Base-by-base conservation (phyloP, 2,329 filamentous ascomycete genomes). In the Ophiostoma pallidulum region DNA sequence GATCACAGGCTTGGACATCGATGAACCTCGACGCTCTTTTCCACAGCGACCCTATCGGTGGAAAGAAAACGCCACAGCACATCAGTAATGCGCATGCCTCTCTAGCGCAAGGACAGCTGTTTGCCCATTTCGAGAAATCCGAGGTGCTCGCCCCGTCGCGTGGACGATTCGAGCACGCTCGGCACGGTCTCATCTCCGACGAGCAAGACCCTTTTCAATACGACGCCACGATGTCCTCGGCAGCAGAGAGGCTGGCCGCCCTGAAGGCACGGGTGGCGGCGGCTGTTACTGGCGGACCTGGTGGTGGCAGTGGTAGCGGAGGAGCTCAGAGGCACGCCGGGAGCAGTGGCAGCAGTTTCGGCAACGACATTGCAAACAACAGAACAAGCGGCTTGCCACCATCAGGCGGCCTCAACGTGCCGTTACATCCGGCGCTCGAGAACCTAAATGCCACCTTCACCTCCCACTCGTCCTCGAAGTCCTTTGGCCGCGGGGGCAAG, bases 231-330 rank as follows among this genome's bases (percentile, higher is more conserved):
- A 51, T 51, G 49, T 48, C 45, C 28, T 43, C 49, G 18, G 70
- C 77, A 53, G 73, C 82, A 60, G 73, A 87, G 64, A 73, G 78
- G 54, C 71, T 91, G 54, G 87, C 86, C 41, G 82, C 84, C 37
- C 75, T 94, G 60, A 90, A 84, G 64, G 86, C 86, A 20, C 77
- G 86, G 56, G 84, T 92, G 12, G 84, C 84, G 41, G 85, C 85
- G 42, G 85, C 86, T 45, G 84, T 86, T 35, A 19, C 40, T 33
- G 28, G 29, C 33, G 76, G 69, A 52, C 66, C 66, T 4, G 75
- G 62, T 51, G n/a, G 38, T 10, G 22, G 24, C 4, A 19, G 16
- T 13, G 19, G 35, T 8, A 33, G 40, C 18, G n/a, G 36, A 35
- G 31, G 18, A 22, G 39, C 31, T 7, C 14, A 33, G 19, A 24